Conservation (phyloP, 2,329 filamentous ascomycete species). For the Emergomyces pasteurianus region DNA sequence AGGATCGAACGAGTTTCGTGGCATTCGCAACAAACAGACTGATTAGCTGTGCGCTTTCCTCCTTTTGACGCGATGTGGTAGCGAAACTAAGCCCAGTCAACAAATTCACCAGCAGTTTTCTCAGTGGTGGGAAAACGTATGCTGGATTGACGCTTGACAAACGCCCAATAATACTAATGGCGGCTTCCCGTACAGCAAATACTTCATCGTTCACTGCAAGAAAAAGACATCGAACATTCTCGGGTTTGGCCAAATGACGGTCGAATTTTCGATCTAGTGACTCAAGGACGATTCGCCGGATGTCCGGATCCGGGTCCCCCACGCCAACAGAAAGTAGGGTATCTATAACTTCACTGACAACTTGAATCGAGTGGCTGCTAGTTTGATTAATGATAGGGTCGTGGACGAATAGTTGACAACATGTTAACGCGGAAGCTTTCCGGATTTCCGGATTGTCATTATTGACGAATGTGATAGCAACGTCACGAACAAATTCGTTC, state of each 20-base stretch:
- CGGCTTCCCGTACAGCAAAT: conserved; percentile 83
- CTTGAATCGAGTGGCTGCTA: conserved; percentile 89
- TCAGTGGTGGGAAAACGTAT: conserved; percentile 89
- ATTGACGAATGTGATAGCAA: conserved; percentile 95
- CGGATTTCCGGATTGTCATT: conserved; percentile 89
- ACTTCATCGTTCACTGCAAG: conserved; percentile 91
- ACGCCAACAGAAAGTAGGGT: conserved; percentile 91
- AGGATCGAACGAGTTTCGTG: conserved; percentile 84
- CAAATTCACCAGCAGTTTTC: conserved; percentile 91
- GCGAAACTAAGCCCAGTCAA: conserved; percentile 94
- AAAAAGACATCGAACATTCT: conserved; percentile 93
- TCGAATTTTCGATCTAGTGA: conserved; percentile 92
- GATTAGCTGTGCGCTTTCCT: conserved; percentile 87
- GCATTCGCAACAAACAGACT: conserved; percentile 89
- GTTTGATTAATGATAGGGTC: conserved; percentile 98
- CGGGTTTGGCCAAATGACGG: conserved; percentile 88
- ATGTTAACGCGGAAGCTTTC: conserved; percentile 88
- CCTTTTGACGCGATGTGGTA: conserved; percentile 85
- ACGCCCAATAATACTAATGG: conserved; percentile 91
- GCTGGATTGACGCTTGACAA: conserved; percentile 85
- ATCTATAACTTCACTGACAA: conserved; percentile 95
- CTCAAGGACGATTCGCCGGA: conserved; percentile 74
- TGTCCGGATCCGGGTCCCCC: conserved; percentile 79
- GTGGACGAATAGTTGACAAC: conserved; percentile 91
- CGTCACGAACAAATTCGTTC: conserved; percentile 97